These are phyloP conservation scores for Diospyros kaki DNA, from an alignment of 148 eudicot genomes.

Conservation along the genomic window DNA sequence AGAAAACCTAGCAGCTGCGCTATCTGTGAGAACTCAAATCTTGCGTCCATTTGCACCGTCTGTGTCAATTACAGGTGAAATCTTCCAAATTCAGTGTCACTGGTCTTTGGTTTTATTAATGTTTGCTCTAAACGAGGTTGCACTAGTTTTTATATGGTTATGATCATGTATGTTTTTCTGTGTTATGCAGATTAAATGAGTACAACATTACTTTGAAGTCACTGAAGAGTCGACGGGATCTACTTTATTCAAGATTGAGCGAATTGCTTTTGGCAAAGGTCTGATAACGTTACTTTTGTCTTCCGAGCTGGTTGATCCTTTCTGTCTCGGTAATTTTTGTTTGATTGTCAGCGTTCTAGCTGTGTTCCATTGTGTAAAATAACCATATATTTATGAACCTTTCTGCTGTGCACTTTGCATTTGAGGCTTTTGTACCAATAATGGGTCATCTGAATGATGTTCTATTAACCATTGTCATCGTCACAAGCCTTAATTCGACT, in stretches of 20 bases:
- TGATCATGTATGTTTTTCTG: neutral
- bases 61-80: conserved; percentile 81
- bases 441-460: neutral
- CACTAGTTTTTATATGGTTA: neutral
- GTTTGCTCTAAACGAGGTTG: neutral
- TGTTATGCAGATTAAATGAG: conserved; percentile 66
- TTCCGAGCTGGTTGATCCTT: conserved; percentile 4
- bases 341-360: neutral
- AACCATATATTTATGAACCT: neutral
- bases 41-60: conserved; percentile 62
- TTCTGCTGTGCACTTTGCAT: neutral
- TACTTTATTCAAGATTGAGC: conserved; percentile 38
- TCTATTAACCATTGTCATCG: neutral
- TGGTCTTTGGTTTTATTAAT: neutral
- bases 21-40: conserved; percentile 67
- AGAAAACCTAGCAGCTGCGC: conserved; percentile 56
- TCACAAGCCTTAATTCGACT: too few species aligned
- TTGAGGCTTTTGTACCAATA: neutral
- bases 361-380: neutral
- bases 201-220: conserved; percentile 58
- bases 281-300: conserved; percentile 13
- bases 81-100: neutral
- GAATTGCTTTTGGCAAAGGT: conserved; percentile 77
- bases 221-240: conserved; percentile 62
- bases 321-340: neutral